Conservation (phyloP, 2,329 filamentous ascomycete species). For the Rachicladosporium sp. region DNA sequence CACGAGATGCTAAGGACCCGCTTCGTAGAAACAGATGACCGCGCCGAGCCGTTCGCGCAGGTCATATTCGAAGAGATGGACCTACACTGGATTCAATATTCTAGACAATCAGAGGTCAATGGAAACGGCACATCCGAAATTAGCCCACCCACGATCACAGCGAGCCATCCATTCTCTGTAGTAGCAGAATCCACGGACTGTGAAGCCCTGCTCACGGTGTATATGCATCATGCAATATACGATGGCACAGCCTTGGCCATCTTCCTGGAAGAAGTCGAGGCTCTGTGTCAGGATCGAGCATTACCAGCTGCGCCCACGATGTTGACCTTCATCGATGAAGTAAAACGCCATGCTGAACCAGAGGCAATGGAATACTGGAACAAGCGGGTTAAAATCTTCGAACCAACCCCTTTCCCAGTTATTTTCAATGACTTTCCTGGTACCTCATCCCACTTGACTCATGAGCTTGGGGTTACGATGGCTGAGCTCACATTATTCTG, state of each 20-base stretch:
- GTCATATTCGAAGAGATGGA: conserved; percentile 46
- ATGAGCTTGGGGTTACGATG: neutral
- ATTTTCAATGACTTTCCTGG: neutral
- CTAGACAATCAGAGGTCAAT: neutral
- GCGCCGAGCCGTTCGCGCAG: conserved; percentile 56
- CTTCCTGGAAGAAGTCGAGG: conserved; percentile 60
- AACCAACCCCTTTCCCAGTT: conserved; percentile 30
- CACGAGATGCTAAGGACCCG: conserved; percentile 70
- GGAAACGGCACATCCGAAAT: neutral
- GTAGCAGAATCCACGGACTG: neutral
- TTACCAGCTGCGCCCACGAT: conserved; percentile 46
- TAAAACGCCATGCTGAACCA: conserved; percentile 37
- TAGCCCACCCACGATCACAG: neutral
- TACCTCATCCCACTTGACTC: too few relatives aligned
- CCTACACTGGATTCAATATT: conserved; percentile 26
- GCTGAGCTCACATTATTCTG: conserved; percentile 35
- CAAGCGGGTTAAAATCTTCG: conserved; percentile 40
- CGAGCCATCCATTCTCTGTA: conserved; percentile 1
- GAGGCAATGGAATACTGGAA: conserved; percentile 56
- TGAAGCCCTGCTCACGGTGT: conserved; percentile 21
- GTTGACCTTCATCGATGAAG: conserved; percentile 49
- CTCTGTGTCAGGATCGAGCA: conserved; percentile 34
- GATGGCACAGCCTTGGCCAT: conserved; percentile 66
- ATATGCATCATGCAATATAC: conserved; percentile 73
- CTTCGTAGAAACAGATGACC: conserved; percentile 54